phyloP scores from a whole-genome alignment of 2,329 filamentous ascomycete genomes.

The Cadophora sp. region DNA sequence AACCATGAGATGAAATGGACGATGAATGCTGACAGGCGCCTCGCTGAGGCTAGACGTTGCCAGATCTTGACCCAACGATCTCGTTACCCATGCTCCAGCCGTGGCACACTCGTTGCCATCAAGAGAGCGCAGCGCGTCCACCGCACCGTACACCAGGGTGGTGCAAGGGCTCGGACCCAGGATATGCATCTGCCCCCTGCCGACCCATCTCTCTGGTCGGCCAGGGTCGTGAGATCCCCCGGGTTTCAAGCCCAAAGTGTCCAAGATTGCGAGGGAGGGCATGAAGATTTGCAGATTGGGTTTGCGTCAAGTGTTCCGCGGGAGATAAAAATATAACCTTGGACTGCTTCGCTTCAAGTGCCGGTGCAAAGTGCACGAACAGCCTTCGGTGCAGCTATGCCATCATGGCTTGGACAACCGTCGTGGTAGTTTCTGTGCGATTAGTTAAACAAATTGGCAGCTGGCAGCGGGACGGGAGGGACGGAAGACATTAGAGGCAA shows the following conservation, averaged over 20 bases:
- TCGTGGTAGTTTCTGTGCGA: background rate
- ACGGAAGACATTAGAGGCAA: background rate
- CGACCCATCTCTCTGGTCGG: background rate
- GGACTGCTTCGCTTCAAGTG: conserved; percentile 18
- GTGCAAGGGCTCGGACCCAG: background rate
- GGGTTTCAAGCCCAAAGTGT: conserved; percentile 18
- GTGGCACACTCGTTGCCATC: background rate
- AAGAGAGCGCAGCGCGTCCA: background rate
- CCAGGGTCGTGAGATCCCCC: conserved; percentile 11
- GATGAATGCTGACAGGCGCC: background rate
- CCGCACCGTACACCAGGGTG: no score
- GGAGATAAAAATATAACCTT: conserved; percentile 12
- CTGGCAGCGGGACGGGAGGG: conserved; percentile 8
- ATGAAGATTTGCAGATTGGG: conserved; percentile 15
- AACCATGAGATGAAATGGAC: background rate
- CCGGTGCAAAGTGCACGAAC: background rate
- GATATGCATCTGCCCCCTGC: background rate
- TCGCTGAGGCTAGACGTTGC: conserved; percentile 8
- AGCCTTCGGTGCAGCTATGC: background rate
- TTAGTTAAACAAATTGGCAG: background rate
- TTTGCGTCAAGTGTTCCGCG: background rate
- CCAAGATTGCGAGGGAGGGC: conserved; percentile 21
- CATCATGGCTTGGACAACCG: background rate
- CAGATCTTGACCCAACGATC: background rate
- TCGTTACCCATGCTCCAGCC: background rate